Evolutionary conservation across 2,329 filamentous ascomycete genomes (phyloP).

Genomic region (Diaporthe caulivora): DNA sequence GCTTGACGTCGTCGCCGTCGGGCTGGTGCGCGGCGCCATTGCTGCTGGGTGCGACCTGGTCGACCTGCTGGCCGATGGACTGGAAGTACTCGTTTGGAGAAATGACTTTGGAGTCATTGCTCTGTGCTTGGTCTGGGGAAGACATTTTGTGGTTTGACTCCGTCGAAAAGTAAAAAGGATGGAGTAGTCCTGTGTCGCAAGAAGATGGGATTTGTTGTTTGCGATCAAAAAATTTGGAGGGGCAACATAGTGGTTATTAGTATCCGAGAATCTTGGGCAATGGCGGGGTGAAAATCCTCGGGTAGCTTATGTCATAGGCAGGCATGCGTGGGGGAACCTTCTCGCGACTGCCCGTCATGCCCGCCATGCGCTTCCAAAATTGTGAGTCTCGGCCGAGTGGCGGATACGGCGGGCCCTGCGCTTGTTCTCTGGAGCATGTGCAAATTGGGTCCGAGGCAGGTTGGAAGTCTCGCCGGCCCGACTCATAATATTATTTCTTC

Average conservation of each 20-base stretch:
- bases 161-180: background rate
- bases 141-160: conserved; percentile 30
- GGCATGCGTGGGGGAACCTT: conserved; percentile 43
- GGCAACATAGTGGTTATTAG: conserved; percentile 43
- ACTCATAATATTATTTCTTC: conserved; percentile 48
- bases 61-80: conserved; percentile 72
- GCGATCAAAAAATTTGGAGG: conserved; percentile 52
- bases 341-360: conserved; percentile 29
- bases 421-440: background rate
- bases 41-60: conserved; percentile 59
- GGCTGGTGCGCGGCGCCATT: conserved; percentile 50
- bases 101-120: conserved; percentile 48
- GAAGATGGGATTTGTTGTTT: background rate
- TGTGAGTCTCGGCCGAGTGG: conserved; percentile 10
- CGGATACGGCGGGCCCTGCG: background rate
- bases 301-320: conserved; percentile 50
- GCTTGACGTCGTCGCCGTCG: conserved; percentile 61
- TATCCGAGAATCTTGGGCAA: conserved; percentile 5
- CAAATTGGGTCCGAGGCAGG: background rate
- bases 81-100: conserved; percentile 69
- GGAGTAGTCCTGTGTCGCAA: conserved; percentile 17
- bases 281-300: conserved; percentile 50
- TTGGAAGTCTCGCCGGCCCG: conserved; percentile 1
- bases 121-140: conserved; percentile 49
- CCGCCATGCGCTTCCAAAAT: background rate